phyloP scores from a whole-genome alignment of 306 rosid species.

The Inga oerstediana region DNA sequence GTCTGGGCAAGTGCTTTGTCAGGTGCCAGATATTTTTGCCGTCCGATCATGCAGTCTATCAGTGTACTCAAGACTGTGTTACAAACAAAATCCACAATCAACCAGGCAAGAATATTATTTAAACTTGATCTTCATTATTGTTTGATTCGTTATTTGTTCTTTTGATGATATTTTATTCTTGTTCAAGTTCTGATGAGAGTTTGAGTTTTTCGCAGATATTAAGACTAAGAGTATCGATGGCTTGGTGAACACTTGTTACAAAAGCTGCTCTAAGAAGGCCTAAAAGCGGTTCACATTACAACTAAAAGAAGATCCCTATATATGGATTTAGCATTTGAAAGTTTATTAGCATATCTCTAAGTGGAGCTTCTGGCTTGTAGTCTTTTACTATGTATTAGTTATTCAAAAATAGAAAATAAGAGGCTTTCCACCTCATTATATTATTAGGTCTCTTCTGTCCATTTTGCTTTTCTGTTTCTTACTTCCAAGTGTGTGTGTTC shows the following conservation, averaged over 20 bases:
- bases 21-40: constrained; percentile 3
- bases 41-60: not conserved
- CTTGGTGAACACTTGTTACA: not conserved
- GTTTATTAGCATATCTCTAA: not conserved
- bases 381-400: not conserved
- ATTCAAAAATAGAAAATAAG: no score
- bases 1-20: constrained; percentile 2
- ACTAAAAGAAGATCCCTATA: not conserved
- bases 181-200: not conserved
- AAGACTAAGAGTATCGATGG: not conserved
- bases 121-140: no score
- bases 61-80: not conserved
- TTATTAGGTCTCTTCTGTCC: no score
- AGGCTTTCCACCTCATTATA: not conserved
- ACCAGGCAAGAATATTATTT: not conserved
- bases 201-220: not conserved
- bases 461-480: no score
- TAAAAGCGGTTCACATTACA: not conserved
- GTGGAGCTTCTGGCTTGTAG: not conserved
- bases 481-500: no score
- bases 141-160: not conserved
- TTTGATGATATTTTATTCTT: no score
- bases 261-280: not conserved
- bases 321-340: not conserved
- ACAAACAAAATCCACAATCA: not conserved